phyloP scores from a whole-genome alignment of 148 eudicot genomes.

The Talinum fruticosum region DNA sequence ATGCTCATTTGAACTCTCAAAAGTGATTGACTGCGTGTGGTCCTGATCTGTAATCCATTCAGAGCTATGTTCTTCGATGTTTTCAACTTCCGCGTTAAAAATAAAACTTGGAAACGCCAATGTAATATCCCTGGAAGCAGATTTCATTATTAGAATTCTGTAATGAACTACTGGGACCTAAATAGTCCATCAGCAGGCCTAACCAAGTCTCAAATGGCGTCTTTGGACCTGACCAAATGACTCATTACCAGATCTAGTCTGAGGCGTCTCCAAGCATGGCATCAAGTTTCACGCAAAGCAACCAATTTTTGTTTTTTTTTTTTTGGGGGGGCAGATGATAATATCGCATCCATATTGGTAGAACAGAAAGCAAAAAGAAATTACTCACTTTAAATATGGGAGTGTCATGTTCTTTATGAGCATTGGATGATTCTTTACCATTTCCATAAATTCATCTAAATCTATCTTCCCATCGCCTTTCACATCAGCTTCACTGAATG shows the following conservation, averaged over 20 bases:
- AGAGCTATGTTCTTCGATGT: constrained; percentile 32
- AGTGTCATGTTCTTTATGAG: constrained; percentile 96
- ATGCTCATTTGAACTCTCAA: background rate
- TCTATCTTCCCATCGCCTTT: constrained; percentile 82
- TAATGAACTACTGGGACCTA: too few relatives aligned
- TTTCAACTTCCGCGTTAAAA: constrained; percentile 58
- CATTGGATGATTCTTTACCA: constrained; percentile 74
- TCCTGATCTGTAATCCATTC: background rate
- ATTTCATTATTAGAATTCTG: constrained; percentile 15
- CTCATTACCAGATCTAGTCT: too few relatives aligned
- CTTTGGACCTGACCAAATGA: too few relatives aligned
- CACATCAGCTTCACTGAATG: constrained; percentile 68
- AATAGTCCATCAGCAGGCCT: too few relatives aligned
- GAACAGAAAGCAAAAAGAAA: too few relatives aligned
- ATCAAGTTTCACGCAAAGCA: too few relatives aligned
- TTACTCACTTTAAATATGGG: constrained; percentile 82
- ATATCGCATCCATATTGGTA: too few relatives aligned
- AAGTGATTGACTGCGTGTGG: background rate
- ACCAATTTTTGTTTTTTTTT: too few relatives aligned
- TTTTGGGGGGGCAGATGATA: too few relatives aligned
- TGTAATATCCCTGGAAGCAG: constrained; percentile 65
- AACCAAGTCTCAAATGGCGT: too few relatives aligned
- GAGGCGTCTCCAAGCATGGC: too few relatives aligned
- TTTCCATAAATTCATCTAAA: constrained; percentile 80
- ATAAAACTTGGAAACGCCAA: constrained; percentile 89